phyloP scores from a whole-genome alignment of 148 eudicot species.

The Chenopodium quinoa region DNA sequence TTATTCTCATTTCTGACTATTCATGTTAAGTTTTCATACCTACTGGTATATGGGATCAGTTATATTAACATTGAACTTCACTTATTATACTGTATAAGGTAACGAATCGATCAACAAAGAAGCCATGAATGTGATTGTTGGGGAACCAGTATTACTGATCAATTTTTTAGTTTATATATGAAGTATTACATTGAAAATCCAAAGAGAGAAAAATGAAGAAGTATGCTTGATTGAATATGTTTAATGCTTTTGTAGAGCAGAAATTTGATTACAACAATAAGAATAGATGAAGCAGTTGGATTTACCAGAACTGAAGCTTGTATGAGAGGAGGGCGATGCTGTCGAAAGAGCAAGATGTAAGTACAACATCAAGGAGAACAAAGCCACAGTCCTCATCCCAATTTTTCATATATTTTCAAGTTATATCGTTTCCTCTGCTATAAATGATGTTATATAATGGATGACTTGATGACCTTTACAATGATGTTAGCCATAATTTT shows the following conservation, averaged over 20 bases:
- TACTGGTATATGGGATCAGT: background rate
- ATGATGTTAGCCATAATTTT: background rate
- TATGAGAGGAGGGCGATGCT: constrained; percentile 9
- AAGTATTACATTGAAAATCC: background rate
- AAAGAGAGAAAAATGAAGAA: background rate
- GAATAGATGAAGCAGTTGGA: background rate
- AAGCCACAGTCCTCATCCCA: constrained; percentile 13
- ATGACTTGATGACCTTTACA: background rate
- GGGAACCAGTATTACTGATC: too few species aligned
- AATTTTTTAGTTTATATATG: too few species aligned
- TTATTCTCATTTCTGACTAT: background rate
- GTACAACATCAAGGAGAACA: constrained; percentile 2
- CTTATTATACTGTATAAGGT: too few species aligned
- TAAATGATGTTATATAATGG: background rate
- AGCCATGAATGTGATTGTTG: too few species aligned
- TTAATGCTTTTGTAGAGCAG: background rate
- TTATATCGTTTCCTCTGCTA: background rate
- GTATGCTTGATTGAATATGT: background rate
- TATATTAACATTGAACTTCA: too few species aligned
- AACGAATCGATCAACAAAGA: too few species aligned
- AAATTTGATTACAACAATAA: background rate
- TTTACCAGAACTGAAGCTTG: constrained; percentile 20
- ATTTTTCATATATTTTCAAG: background rate
- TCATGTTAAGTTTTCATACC: background rate
- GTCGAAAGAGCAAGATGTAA: constrained; percentile 14